These are phyloP conservation scores for Nemania sp. DNA, from an alignment of 2,329 filamentous ascomycete species.

Conservation along the genomic window DNA sequence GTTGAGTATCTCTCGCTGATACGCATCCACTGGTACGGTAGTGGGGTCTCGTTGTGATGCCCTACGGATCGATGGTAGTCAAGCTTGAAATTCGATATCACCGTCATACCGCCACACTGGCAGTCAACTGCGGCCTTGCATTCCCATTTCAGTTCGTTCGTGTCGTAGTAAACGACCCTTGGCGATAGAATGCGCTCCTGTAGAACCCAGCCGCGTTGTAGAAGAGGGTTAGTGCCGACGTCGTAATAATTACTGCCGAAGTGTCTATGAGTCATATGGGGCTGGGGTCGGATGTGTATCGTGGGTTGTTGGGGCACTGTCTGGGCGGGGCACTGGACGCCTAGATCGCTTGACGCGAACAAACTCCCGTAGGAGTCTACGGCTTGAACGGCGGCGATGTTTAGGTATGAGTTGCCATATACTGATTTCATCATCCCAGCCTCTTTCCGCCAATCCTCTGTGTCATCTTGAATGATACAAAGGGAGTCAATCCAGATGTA, in stretches of 20 bases:
- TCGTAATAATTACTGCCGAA: conserved; percentile 31
- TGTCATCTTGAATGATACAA: conserved; percentile 11
- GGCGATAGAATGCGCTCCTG: conserved; percentile 33
- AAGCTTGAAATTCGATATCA: conserved; percentile 26
- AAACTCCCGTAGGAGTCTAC: conserved; percentile 14
- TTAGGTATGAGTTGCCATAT: conserved; percentile 40
- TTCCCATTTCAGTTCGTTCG: conserved; percentile 33
- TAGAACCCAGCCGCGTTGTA: conserved; percentile 34
- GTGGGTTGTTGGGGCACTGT: conserved; percentile 7
- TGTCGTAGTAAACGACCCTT: conserved; percentile 31
- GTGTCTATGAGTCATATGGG: conserved; percentile 11
- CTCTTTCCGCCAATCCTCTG: conserved; percentile 47
- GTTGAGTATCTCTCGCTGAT: conserved; percentile 31
- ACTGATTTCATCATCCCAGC: conserved; percentile 39
- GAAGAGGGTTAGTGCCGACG: not conserved
- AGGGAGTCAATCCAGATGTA: conserved; percentile 53
- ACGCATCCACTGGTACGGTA: conserved; percentile 36
- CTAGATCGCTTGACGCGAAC: conserved; percentile 18
- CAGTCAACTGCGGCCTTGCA: conserved; percentile 25
- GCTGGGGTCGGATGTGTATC: conserved; percentile 28
- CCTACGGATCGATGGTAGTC: conserved; percentile 13
- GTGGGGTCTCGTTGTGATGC: not conserved
- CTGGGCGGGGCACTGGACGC: conserved; percentile 10
- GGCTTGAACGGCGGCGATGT: conserved; percentile 36
- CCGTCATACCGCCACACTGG: conserved; percentile 31